Evolutionary conservation across 352 stramenopile species (phyloP).

Genomic region (Phytophthora pseudosyringae): DNA sequence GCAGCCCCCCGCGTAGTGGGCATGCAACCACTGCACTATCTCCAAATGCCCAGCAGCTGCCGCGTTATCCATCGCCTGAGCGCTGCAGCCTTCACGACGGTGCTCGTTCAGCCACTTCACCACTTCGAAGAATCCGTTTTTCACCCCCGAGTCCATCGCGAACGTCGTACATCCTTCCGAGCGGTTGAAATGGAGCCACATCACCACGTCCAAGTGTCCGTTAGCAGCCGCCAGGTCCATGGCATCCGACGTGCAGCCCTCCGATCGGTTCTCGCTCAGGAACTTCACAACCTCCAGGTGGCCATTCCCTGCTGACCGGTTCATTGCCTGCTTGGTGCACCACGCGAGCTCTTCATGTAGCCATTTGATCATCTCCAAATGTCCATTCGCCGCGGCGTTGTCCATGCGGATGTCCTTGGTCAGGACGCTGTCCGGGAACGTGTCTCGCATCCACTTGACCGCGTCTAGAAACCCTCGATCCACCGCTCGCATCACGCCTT

Average conservation of each 20-base stretch:
- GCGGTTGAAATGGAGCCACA: constrained; percentile 25
- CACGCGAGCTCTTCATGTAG: constrained; percentile 26
- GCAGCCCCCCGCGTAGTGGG: not conserved
- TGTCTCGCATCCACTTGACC: constrained; percentile 32
- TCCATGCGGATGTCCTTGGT: constrained; percentile 30
- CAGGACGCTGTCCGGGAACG: constrained; percentile 20
- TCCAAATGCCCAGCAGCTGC: constrained; percentile 25
- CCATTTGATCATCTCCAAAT: constrained; percentile 40
- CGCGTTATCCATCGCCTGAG: constrained; percentile 39
- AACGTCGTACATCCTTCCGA: constrained; percentile 25
- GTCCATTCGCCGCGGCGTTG: constrained; percentile 31
- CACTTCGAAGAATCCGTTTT: constrained; percentile 29
- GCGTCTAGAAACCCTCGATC: constrained; percentile 27
- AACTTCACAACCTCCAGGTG: constrained; percentile 31
- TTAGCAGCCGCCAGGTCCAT: constrained; percentile 22
- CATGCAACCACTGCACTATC: constrained; percentile 18
- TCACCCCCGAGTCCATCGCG: constrained; percentile 22
- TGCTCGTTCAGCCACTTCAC: constrained; percentile 36
- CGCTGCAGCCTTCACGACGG: constrained; percentile 25
- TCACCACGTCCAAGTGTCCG: constrained; percentile 28
- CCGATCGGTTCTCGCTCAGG: constrained; percentile 20
- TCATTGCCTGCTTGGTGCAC: constrained; percentile 28
- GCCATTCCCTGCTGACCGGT: constrained; percentile 18
- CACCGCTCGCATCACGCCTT: constrained; percentile 33
- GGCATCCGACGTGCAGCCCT: constrained; percentile 23